Evolutionary conservation across 192 early-diverging fungal species (phyloP).

Genomic region (Paraglomus brasilianum): DNA sequence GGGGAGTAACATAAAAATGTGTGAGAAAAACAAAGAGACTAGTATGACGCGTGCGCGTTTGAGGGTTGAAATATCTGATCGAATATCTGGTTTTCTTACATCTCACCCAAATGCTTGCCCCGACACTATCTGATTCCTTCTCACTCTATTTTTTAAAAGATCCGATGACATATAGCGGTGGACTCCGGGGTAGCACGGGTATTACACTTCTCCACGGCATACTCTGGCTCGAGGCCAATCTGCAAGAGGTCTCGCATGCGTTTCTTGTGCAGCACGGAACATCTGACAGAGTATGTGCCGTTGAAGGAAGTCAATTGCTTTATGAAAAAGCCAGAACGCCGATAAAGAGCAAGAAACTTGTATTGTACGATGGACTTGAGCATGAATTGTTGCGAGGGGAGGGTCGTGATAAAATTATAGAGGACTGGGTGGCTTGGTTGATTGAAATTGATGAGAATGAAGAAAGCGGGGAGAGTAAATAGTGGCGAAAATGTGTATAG

Average conservation of each 20-base stretch:
- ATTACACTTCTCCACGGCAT: background rate
- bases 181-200: conserved; percentile 18
- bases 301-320: background rate
- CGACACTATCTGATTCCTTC: background rate
- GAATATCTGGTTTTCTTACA: background rate
- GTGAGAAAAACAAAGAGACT: no score
- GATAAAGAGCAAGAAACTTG: conserved; percentile 1
- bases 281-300: conserved; percentile 7
- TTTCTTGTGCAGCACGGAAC: conserved; percentile 26
- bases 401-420: background rate
- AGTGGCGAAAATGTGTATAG: no score
- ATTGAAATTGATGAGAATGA: background rate
- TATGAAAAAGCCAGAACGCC: conserved; percentile 14
- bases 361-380: conserved; percentile 23
- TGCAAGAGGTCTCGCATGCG: conserved; percentile 9
- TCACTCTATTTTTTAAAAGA: background rate
- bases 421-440: conserved; percentile 17
- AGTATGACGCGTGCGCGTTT: no score
- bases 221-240: conserved; percentile 16
- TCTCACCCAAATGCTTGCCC: background rate
- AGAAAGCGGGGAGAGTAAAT: no score
- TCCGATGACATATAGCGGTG: conserved; percentile 26
- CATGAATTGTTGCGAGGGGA: conserved; percentile 21
- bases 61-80: no score
- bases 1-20: no score